A percentile compares a stretch with the other conserved stretches of the same genome.
These are phyloP conservation scores for Phytophthora macrochlamydospora DNA, from an alignment of 352 stramenopile genomes.

Conservation along the genomic window DNA sequence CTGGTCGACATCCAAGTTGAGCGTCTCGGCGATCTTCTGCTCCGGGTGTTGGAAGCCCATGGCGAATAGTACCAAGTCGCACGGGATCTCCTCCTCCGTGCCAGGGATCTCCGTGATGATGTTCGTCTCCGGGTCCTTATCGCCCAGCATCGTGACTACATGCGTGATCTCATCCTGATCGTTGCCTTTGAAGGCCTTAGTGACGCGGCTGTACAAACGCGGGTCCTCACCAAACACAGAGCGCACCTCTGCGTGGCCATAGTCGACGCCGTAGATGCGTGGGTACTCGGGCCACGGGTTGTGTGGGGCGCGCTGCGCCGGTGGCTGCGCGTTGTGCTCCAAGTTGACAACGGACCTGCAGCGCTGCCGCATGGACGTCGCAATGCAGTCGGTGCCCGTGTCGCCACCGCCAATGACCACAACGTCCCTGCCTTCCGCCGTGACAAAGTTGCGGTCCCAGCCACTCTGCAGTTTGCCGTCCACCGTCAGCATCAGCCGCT, in stretches of 20 bases:
- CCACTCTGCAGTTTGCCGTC: conserved; percentile 96
- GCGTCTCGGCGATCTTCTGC: conserved; percentile 86
- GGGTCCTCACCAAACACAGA: conserved; percentile 93
- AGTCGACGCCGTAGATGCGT: conserved; percentile 97
- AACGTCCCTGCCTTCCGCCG: conserved; percentile 97
- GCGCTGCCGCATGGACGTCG: conserved; percentile 96
- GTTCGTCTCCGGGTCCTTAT: conserved; percentile 78
- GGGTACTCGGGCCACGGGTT: conserved; percentile 99
- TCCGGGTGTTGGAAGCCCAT: conserved; percentile 98
- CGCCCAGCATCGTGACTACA: conserved; percentile 59
- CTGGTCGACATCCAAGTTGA: conserved; percentile 93
- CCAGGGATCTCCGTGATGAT: conserved; percentile 67
- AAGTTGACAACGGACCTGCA: conserved; percentile 98
- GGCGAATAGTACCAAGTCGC: conserved; percentile 95
- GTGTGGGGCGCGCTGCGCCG: conserved; percentile 85
- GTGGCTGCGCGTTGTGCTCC: conserved; percentile 95
- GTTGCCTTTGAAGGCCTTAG: conserved; percentile 83
- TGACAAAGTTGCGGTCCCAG: conserved; percentile 95
- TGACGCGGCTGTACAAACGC: conserved; percentile 76
- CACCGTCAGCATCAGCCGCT: conserved; percentile 94
- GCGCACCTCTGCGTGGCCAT: conserved; percentile 96
- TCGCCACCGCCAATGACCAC: conserved; percentile 98
- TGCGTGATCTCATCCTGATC: conserved; percentile 78
- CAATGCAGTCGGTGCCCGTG: conserved; percentile 98
- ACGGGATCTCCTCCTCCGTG: conserved; percentile 93